Conservation (phyloP, 1,284 basidiomycete genomes). For the Phellopilus nigrolimitatus region DNA sequence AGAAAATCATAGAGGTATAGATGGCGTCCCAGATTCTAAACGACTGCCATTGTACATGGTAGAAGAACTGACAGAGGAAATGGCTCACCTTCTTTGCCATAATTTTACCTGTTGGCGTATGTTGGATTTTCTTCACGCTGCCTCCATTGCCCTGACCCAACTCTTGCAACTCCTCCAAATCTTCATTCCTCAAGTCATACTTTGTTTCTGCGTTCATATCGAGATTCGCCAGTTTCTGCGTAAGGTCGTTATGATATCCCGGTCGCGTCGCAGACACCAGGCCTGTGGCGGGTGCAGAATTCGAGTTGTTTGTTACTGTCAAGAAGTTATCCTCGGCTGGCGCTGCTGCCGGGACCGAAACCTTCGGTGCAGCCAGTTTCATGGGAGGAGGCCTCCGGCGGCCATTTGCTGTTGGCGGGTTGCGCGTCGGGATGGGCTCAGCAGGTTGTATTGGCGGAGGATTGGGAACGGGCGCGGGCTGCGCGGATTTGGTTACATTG, state of each 20-base stretch:
- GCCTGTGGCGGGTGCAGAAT: constrained; percentile 37
- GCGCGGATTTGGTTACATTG: constrained; percentile 37
- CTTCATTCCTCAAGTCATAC: constrained; percentile 74
- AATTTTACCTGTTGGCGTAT: constrained; percentile 80
- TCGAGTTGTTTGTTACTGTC: constrained; percentile 32
- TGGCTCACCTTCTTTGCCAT: constrained; percentile 91
- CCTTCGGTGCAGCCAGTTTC: constrained; percentile 27
- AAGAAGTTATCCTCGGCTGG: constrained; percentile 36
- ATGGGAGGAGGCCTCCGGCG: constrained; percentile 25
- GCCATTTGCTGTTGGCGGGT: constrained; percentile 22
- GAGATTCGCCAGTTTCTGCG: constrained; percentile 69
- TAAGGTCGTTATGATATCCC: constrained; percentile 68
- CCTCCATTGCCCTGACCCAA: constrained; percentile 97
- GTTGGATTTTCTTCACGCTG: constrained; percentile 94
- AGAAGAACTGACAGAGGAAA: too few species aligned
- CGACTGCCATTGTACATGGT: not conserved
- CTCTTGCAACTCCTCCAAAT: constrained; percentile 81
- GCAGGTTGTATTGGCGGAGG: constrained; percentile 36
- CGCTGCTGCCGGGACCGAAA: constrained; percentile 37
- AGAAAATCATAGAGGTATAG: not conserved
- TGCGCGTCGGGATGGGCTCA: constrained; percentile 20
- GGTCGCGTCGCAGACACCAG: constrained; percentile 43
- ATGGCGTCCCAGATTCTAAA: too few species aligned
- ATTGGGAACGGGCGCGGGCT: constrained; percentile 35
- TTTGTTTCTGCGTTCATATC: constrained; percentile 73